Percentiles rank a stretch among this genome's conserved stretches.
Evolutionary conservation across 208 protist species (phyloP).

Genomic region (Vickermania ingenoplastis): DNA sequence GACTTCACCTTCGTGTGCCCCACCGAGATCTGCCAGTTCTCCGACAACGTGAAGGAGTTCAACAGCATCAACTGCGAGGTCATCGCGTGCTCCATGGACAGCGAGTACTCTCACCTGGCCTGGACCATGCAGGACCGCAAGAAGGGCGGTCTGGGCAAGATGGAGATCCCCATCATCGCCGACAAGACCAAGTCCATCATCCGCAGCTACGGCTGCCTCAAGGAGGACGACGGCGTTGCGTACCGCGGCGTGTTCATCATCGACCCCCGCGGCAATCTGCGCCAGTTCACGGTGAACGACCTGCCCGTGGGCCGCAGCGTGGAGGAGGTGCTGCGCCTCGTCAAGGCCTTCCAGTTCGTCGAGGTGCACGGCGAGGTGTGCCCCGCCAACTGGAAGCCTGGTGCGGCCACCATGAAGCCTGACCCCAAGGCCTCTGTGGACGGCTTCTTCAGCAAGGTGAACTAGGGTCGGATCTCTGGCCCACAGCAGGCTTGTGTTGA

Average conservation of each 20-base stretch:
- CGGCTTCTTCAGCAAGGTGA: conserved; percentile 78
- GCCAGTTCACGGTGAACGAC: conserved; percentile 93
- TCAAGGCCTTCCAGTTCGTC: conserved; percentile 94
- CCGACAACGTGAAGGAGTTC: conserved; percentile 89
- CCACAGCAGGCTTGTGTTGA: too few relatives aligned
- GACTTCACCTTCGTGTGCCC: conserved; percentile 98
- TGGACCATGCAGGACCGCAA: conserved; percentile 93
- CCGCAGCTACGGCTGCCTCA: conserved; percentile 88
- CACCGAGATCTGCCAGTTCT: conserved; percentile 96
- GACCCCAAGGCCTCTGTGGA: conserved; percentile 85
- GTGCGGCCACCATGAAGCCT: conserved; percentile 86
- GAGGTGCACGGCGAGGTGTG: conserved; percentile 94
- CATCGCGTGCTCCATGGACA: conserved; percentile 90
- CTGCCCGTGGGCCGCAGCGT: conserved; percentile 92
- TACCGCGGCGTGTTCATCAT: conserved; percentile 96
- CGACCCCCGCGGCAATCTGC: conserved; percentile 84
- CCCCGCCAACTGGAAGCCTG: conserved; percentile 92
- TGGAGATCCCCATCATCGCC: conserved; percentile 93
- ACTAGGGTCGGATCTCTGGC: too few relatives aligned
- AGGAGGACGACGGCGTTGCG: conserved; percentile 82
- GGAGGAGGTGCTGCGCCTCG: conserved; percentile 92
- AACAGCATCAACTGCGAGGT: conserved; percentile 81
- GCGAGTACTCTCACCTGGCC: conserved; percentile 93
- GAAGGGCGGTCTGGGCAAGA: conserved; percentile 94
- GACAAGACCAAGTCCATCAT: conserved; percentile 93